A percentile compares a stretch with the other conserved stretches of the same genome.
phyloP scores from a whole-genome alignment of 352 stramenopile species.

The Phytophthora idaei region DNA sequence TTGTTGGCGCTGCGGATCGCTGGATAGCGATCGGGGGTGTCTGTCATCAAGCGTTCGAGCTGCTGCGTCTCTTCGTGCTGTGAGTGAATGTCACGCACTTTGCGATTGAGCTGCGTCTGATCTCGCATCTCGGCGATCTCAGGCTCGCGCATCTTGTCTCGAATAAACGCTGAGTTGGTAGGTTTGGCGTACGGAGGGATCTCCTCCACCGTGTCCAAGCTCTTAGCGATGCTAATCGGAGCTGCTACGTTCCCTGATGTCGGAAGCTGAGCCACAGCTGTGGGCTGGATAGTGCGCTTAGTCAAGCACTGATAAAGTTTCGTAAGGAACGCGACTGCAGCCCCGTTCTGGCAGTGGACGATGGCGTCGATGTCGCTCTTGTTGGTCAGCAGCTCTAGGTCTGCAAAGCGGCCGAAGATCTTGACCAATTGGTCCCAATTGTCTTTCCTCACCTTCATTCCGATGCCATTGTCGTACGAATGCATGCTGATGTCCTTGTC shows the following conservation, averaged over 20 bases:
- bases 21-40: constrained; percentile 64
- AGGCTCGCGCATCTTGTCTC: constrained; percentile 77
- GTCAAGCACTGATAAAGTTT: constrained; percentile 92
- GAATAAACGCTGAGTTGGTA: constrained; percentile 83
- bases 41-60: constrained; percentile 70
- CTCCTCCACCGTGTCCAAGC: constrained; percentile 39
- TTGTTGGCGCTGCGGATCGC: constrained; percentile 68
- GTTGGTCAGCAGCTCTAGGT: constrained; percentile 65
- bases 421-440: constrained; percentile 91
- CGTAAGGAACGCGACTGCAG: constrained; percentile 81
- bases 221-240: constrained; percentile 33
- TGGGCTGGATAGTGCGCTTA: constrained; percentile 85
- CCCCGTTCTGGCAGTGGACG: constrained; percentile 91
- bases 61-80: constrained; percentile 85
- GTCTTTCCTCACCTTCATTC: constrained; percentile 90
- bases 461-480: constrained; percentile 93
- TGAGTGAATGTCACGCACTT: constrained; percentile 61
- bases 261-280: constrained; percentile 23
- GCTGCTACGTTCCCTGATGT: constrained; percentile 10
- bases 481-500: constrained; percentile 94
- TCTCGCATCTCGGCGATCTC: constrained; percentile 79
- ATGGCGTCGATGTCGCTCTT: constrained; percentile 79
- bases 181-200: constrained; percentile 85
- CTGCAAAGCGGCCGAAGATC: constrained; percentile 76
- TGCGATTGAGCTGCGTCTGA: constrained; percentile 69